Percentiles rank a stretch among this genome's conserved stretches.
Evolutionary conservation across 345 rosid genomes (phyloP).

Genomic region (Eucalyptus rudis): DNA sequence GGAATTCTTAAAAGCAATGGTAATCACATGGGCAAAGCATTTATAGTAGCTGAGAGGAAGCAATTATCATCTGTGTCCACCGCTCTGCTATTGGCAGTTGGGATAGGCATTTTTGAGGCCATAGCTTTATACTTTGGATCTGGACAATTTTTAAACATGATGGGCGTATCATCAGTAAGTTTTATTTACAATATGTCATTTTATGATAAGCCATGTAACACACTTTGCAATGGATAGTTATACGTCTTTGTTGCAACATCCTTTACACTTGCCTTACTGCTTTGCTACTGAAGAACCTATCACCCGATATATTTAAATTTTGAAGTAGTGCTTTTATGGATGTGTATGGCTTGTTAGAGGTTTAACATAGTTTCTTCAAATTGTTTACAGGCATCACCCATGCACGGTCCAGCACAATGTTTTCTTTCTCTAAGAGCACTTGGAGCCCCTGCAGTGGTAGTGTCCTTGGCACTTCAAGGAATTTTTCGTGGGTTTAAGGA

Average conservation of each 20-base stretch:
- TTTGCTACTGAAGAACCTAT: neutral
- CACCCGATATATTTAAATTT: neutral
- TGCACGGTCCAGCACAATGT: slow-evolving; percentile 54
- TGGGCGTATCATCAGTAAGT: slow-evolving; percentile 74
- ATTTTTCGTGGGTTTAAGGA: slow-evolving; percentile 95
- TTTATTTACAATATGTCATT: neutral
- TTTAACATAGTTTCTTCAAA: neutral
- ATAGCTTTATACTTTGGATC: slow-evolving; percentile 62
- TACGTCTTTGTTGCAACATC: neutral
- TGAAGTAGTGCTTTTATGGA: neutral
- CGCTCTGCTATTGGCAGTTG: slow-evolving; percentile 67
- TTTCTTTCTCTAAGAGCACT: slow-evolving; percentile 77
- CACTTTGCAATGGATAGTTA: neutral
- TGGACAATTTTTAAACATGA: slow-evolving; percentile 62
- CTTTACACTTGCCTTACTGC: neutral
- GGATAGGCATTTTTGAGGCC: slow-evolving; percentile 81
- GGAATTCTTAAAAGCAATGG: slow-evolving; percentile 6
- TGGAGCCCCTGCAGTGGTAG: slow-evolving; percentile 95
- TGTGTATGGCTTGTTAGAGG: neutral
- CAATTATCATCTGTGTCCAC: slow-evolving; percentile 88
- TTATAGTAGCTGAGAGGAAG: slow-evolving; percentile 34
- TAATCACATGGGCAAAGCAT: slow-evolving; percentile 16
- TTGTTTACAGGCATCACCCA: slow-evolving; percentile 55
- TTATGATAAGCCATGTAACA: neutral
- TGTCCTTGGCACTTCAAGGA: slow-evolving; percentile 90